phyloP scores from a whole-genome alignment of 2,329 filamentous ascomycete species.

The Cercospora sp. region DNA sequence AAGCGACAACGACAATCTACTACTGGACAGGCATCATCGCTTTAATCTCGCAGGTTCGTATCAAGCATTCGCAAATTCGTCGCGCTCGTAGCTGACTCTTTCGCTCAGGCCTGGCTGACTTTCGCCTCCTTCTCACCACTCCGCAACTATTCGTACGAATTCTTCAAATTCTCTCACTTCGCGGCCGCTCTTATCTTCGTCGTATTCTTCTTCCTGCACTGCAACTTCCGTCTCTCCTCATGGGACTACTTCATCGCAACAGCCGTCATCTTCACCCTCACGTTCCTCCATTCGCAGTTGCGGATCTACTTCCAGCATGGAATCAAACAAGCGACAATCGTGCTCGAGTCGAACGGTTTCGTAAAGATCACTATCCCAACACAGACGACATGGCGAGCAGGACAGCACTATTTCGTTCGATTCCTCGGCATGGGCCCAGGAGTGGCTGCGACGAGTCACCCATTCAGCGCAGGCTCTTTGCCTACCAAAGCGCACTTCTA shows the following conservation, averaged over 20 bases:
- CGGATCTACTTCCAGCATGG: slow-evolving; percentile 55
- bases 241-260: slow-evolving; percentile 62
- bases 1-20: slow-evolving; percentile 49
- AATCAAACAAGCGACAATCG: slow-evolving; percentile 47
- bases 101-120: slow-evolving; percentile 44
- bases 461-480: slow-evolving; percentile 58
- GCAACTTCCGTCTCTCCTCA: slow-evolving; percentile 56
- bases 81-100: neutral
- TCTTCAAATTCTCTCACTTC: slow-evolving; percentile 61
- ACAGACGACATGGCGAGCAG: slow-evolving; percentile 51
- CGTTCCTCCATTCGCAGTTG: slow-evolving; percentile 49
- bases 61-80: slow-evolving; percentile 22
- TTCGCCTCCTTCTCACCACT: slow-evolving; percentile 55
- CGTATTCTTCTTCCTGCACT: slow-evolving; percentile 62
- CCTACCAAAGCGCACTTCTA: slow-evolving; percentile 34
- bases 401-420: slow-evolving; percentile 58
- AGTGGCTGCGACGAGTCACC: slow-evolving; percentile 50
- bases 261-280: slow-evolving; percentile 53
- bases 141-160: slow-evolving; percentile 59
- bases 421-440: slow-evolving; percentile 51
- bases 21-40: slow-evolving; percentile 61
- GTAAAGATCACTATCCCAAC: slow-evolving; percentile 49
- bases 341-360: slow-evolving; percentile 44
- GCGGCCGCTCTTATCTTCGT: slow-evolving; percentile 56
- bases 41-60: slow-evolving; percentile 53